These are phyloP conservation scores for Hypoxylon sp. DNA, from an alignment of 2,329 filamentous ascomycete species.

Conservation along the genomic window DNA sequence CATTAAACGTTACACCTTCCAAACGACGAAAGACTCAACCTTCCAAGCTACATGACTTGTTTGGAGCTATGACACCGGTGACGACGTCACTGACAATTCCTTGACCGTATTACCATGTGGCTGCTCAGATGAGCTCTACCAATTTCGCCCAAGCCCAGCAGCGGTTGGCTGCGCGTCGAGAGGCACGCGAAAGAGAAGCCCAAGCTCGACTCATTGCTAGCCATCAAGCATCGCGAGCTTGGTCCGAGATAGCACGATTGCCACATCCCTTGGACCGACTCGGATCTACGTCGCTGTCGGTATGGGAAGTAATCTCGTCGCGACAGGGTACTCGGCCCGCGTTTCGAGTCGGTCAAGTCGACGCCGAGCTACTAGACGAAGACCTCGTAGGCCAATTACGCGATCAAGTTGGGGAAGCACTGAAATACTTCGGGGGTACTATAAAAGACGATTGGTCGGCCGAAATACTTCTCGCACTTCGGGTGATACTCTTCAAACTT, in stretches of 20 bases:
- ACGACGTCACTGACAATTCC: constrained; percentile 17
- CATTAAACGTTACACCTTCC: constrained; percentile 47
- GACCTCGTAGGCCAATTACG: constrained; percentile 90
- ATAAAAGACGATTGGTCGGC: constrained; percentile 88
- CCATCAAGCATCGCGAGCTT: constrained; percentile 68
- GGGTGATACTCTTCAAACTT: constrained; percentile 90
- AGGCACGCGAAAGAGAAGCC: constrained; percentile 78
- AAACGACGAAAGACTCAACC: constrained; percentile 10
- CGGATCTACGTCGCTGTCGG: constrained; percentile 62
- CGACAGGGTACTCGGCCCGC: constrained; percentile 86
- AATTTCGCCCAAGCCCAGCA: constrained; percentile 92
- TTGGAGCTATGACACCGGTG: constrained; percentile 30
- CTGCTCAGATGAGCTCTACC: constrained; percentile 63
- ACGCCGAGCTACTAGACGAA: constrained; percentile 94
- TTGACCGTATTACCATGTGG: constrained; percentile 36
- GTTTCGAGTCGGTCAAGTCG: constrained; percentile 95
- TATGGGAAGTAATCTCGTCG: constrained; percentile 80
- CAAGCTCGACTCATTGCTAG: constrained; percentile 69
- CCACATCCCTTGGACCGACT: constrained; percentile 75
- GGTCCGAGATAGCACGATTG: constrained; percentile 69
- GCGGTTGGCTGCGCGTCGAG: constrained; percentile 85
- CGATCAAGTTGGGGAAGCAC: constrained; percentile 85
- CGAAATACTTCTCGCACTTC: constrained; percentile 84
- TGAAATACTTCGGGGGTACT: constrained; percentile 85
- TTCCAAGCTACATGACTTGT: neutral